Evolutionary conservation across 192 early-diverging fungal genomes (phyloP).

Genomic region (Backusella psychrophila): DNA sequence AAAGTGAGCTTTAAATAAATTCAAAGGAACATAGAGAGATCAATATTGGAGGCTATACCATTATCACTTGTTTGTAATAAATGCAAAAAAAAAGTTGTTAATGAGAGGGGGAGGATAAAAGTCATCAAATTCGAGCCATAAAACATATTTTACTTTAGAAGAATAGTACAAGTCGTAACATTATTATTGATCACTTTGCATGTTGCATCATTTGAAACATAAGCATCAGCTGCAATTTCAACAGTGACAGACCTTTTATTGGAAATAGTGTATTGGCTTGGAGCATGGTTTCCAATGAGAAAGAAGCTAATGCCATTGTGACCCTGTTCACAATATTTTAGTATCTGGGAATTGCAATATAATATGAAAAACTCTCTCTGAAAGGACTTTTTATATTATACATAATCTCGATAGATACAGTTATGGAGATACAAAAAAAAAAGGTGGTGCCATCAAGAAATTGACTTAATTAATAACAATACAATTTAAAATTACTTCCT

Average conservation of each 20-base stretch:
- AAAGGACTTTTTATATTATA: not conserved
- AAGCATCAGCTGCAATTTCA: not conserved
- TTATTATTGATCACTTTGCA: not conserved
- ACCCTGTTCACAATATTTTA: not conserved
- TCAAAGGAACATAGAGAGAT: not conserved
- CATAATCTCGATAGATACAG: not conserved
- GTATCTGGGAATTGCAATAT: not conserved
- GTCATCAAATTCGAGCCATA: not conserved
- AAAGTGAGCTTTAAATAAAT: no score
- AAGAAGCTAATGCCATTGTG: not conserved
- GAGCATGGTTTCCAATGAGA: not conserved
- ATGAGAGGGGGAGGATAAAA: not conserved
- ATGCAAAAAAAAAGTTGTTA: not conserved
- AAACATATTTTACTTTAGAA: not conserved
- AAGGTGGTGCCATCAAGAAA: not conserved
- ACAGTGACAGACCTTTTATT: not conserved
- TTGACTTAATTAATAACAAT: not conserved
- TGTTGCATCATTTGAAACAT: not conserved
- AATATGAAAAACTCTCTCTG: not conserved
- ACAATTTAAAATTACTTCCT: not conserved
- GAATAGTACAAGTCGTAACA: not conserved
- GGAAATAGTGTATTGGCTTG: not conserved
- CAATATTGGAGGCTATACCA: not conserved
- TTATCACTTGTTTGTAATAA: no score
- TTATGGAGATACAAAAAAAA: not conserved